phyloP scores from a whole-genome alignment of 2,329 filamentous ascomycete genomes.

The Diaporthe sp. region DNA sequence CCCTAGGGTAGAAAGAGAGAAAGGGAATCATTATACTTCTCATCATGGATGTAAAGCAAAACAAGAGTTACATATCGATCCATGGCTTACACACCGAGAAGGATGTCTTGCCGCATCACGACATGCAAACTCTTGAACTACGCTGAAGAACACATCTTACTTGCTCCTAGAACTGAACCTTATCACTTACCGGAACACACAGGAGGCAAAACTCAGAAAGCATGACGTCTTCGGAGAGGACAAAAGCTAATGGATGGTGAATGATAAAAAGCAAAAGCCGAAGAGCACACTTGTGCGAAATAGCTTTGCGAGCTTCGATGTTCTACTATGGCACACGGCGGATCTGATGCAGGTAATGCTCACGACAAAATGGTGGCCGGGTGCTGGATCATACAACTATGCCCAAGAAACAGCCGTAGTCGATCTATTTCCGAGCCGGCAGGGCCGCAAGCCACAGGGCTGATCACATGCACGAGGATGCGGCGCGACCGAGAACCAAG shows the following conservation, averaged over 20 bases:
- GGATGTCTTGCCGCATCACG: neutral
- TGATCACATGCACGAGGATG: neutral
- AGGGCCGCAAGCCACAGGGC: no score
- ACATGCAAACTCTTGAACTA: neutral
- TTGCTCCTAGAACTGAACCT: neutral
- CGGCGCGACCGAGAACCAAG: constrained; percentile 2
- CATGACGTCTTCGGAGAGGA: neutral
- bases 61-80: neutral
- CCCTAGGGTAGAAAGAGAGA: no score
- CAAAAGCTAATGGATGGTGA: accelerated
- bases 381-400: no score
- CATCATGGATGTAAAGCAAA: neutral
- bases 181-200: neutral
- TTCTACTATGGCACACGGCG: neutral
- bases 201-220: neutral
- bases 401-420: no score
- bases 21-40: neutral
- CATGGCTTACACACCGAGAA: neutral
- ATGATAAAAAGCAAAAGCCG: neutral
- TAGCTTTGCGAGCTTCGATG: no score
- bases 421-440: neutral
- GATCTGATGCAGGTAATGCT: neutral
- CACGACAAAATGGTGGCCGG: no score
- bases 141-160: neutral
- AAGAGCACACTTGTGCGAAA: neutral